A percentile compares a stretch with the other conserved stretches of the same genome.
These are phyloP conservation scores for Myxozyma melibiosi DNA, from an alignment of 805 yeast genomes.

Conservation along the genomic window DNA sequence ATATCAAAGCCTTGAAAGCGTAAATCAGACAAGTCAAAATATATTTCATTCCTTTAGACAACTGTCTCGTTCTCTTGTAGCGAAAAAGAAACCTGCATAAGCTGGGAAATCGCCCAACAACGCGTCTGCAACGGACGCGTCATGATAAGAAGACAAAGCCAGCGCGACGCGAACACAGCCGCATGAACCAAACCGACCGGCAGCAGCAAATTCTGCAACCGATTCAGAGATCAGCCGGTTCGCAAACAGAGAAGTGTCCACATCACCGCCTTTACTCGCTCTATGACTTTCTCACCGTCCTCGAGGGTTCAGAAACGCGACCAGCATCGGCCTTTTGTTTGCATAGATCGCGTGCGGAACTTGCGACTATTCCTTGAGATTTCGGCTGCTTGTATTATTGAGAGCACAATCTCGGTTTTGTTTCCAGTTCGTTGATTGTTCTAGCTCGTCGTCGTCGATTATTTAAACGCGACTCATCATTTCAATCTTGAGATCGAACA, in stretches of 20 bases:
- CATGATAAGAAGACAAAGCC: too few species aligned
- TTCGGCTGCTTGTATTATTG: neutral
- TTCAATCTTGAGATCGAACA: neutral
- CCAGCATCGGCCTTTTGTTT: too few species aligned
- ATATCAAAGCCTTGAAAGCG: neutral
- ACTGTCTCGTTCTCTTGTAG: neutral
- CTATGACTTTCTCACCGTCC: too few species aligned
- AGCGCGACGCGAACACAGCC: too few species aligned
- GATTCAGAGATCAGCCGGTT: neutral
- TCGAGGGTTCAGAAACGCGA: too few species aligned
- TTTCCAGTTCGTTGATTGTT: neutral
- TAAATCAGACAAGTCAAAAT: neutral
- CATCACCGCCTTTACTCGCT: neutral
- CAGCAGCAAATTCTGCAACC: too few species aligned
- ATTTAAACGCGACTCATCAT: neutral
- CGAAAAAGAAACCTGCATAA: neutral
- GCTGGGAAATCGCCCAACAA: too few species aligned
- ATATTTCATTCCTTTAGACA: neutral
- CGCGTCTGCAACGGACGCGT: too few species aligned
- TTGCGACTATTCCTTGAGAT: neutral
- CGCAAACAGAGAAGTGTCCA: slow-evolving; percentile 5
- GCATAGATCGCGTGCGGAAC: too few species aligned
- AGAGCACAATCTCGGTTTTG: neutral
- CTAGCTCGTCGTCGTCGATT: neutral
- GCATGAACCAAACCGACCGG: too few species aligned